phyloP scores from a whole-genome alignment of 2,329 filamentous ascomycete genomes.

The Alternaria longipes region DNA sequence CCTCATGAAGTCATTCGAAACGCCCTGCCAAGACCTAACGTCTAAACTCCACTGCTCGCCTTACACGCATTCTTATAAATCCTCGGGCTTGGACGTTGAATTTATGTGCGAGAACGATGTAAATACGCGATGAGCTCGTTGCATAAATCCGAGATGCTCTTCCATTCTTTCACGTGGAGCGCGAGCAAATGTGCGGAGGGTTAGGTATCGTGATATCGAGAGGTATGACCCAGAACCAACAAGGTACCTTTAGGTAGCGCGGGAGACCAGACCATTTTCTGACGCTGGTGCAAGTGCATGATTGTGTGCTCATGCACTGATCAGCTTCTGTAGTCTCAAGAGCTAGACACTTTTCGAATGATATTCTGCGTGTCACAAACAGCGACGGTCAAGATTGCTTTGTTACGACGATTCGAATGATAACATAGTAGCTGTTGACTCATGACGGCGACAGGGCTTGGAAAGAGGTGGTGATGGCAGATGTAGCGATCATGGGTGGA shows the following conservation, averaged over 20 bases:
- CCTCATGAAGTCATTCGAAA: constrained; percentile 1
- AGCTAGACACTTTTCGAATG: background rate
- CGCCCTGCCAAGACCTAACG: background rate
- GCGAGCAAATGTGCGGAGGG: background rate
- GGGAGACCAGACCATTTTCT: background rate
- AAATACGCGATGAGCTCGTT: background rate
- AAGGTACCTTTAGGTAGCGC: background rate
- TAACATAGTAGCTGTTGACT: background rate
- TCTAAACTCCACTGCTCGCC: background rate
- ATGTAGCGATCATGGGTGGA: background rate
- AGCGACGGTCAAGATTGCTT: background rate
- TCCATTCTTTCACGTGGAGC: background rate
- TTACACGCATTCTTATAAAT: background rate
- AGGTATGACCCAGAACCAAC: background rate
- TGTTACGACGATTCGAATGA: background rate
- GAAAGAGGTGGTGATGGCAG: background rate
- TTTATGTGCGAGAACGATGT: background rate
- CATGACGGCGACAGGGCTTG: background rate
- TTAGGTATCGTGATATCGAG: background rate
- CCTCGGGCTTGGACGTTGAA: no score
- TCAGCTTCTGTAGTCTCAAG: background rate
- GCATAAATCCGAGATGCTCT: background rate
- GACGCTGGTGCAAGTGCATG: background rate
- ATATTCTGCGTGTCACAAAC: background rate
- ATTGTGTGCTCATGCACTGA: background rate